Base-by-base conservation (phyloP, 2,329 filamentous ascomycete species). In the Sordariomycetes sp. region DNA sequence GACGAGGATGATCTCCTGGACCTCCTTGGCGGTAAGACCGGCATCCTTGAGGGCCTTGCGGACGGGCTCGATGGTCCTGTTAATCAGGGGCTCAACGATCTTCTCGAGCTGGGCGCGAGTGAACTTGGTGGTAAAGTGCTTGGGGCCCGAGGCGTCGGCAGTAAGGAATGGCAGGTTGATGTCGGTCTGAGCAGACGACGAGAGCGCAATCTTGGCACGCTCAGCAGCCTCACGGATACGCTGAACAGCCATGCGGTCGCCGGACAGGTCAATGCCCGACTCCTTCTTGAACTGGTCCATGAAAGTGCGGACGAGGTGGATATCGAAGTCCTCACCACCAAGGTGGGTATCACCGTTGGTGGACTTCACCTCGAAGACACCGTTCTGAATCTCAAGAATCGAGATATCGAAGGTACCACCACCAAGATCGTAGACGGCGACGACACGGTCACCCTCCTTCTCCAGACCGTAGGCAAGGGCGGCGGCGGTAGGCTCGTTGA, bases 341-440 rank as follows among this genome's bases (percentile, higher is more conserved):
- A 97, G 84, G 75, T 97, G 92, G 63, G 92, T 97, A 73, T 97
- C 92, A 85, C 92, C 92, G 74, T 96, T 96, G 78, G 92, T 97
- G 20, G 92, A 95, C 84, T 96, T 96, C 74, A 97, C 92, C 80
- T 96, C 92, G 73, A 97, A 97, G 58, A 97, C 91, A 73, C 92
- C 92, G 74, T 90, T 90, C 78, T 96, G 90, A 70, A 97, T 96
- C 77, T 96, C 90, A 17, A 97, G 86, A 61, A 96, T 86, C 62
- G 91, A 96, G 75, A 97, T 95, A 90, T 97, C 92, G 76, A 97
- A 97, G 65, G 91, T 97, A 84, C 91, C 91, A 83, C 91, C 91
- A 78, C 91, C 91, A 67, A 97, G 82, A 86, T 97, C 91, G 79
- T 95, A 97, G 72, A 97, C 91, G 65, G 91, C 90, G 67, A 96